phyloP scores from a whole-genome alignment of 805 yeast genomes.

The Danielia reshetovae region DNA sequence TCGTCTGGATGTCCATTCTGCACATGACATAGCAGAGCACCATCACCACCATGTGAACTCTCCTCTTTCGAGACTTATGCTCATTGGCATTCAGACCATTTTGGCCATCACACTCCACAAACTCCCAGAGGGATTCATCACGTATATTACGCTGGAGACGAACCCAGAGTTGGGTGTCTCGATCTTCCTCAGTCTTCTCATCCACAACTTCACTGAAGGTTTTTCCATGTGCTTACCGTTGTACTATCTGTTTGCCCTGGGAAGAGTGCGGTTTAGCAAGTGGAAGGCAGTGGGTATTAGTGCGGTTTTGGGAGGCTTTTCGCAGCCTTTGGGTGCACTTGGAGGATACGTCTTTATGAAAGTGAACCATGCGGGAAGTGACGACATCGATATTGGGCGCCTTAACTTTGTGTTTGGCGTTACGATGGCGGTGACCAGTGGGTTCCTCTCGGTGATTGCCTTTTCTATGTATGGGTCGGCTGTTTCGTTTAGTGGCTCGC shows the following conservation, averaged over 20 bases:
- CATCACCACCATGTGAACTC: conserved; percentile 82
- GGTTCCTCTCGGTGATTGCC: conserved; percentile 78
- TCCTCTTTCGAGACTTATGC: conserved; percentile 69
- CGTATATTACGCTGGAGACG: conserved; percentile 75
- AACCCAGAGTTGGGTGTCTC: conserved; percentile 62
- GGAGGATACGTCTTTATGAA: conserved; percentile 52
- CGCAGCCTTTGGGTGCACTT: conserved; percentile 89
- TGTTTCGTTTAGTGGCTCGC: conserved; percentile 62
- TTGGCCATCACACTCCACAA: conserved; percentile 86
- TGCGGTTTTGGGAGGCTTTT: conserved; percentile 69
- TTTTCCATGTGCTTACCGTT: conserved; percentile 90
- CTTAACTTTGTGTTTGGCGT: conserved; percentile 50
- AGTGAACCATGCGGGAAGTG: conserved; percentile 26
- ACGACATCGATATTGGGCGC: conserved; percentile 23
- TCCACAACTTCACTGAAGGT: conserved; percentile 93
- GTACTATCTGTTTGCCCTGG: conserved; percentile 58
- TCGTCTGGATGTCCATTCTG: conserved; percentile 7
- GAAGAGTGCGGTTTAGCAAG: conserved; percentile 34
- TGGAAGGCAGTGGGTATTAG: conserved; percentile 61
- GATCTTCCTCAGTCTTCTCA: conserved; percentile 77
- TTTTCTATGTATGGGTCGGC: conserved; percentile 85
- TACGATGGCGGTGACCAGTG: conserved; percentile 71
- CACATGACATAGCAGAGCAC: conserved; percentile 25
- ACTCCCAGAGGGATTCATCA: conserved; percentile 91
- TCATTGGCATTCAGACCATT: conserved; percentile 88